Base-by-base conservation (phyloP, 257 asterid genomes). In the Solanum piurae region DNA sequence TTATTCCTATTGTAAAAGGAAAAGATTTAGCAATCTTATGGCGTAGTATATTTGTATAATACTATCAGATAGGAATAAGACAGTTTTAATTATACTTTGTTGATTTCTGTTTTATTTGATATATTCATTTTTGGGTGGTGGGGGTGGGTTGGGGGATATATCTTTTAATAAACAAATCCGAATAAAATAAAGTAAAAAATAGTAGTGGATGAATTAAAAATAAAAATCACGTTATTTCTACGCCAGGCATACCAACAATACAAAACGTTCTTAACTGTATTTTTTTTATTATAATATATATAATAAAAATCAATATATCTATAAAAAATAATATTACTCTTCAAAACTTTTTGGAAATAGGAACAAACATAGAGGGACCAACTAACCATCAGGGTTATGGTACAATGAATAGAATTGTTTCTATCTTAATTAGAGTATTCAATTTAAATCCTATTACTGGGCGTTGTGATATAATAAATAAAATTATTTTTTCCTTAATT, bases 251-350 rank as follows among this genome's bases (percentile, higher is more conserved):
- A 40, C 85, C 21, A 86, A 36, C 86, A 87, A 87, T 71, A 89
- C 91, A 87, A 87, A 85, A 87, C 91, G 89, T 89, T 86, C 46
- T 33, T 37, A 71, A 66, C 74, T 27, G 10, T 68, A 76, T 66
- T 36, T 88, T 40, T 66, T 36, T 88, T 40, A 33, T 84, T 49
- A 49, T 49, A 14, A 14, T 49, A 46, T 40, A 42, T 44, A 44
- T 1, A 29, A 16, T 52, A 52, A 52, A 52, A 16, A 52, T 5
- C 18, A 6, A 16, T 52, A 52, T 52, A 14, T 5, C 7, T 49
- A 14, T 49, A 49, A 49, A 44, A 12, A 44, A 49, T 0, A 49
- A 10, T 64, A 58, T 33, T 37, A 76, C 12, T 72, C 12, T n/a
- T 72, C n/a, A 40, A n/a, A 23, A 12, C 4, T 12, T 40, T 40